A percentile compares a stretch with the other conserved stretches of the same genome.
Conservation (phyloP, 176 grass and related monocot genomes). For the Carex myosuroides region DNA sequence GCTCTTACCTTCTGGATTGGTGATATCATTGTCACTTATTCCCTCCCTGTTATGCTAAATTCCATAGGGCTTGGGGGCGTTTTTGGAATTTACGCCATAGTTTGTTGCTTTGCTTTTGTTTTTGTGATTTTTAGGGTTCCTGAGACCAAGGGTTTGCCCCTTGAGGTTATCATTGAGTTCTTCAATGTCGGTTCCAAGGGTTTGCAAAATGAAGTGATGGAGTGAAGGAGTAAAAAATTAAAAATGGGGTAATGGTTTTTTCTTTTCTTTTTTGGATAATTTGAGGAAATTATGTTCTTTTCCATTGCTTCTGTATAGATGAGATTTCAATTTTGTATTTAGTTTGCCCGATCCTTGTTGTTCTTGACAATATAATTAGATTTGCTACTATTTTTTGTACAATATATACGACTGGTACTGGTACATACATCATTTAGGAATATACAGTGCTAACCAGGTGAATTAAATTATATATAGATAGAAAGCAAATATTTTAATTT, state of each 20-base stretch:
- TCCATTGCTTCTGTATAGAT: slow-evolving; percentile 5
- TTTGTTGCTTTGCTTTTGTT: slow-evolving; percentile 51
- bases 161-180: slow-evolving; percentile 85
- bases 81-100: slow-evolving; percentile 56
- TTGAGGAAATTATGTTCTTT: background rate
- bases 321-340: slow-evolving; percentile 15
- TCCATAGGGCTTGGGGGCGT: slow-evolving; percentile 34
- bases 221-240: background rate
- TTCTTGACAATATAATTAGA: slow-evolving; percentile 17
- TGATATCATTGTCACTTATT: slow-evolving; percentile 77
- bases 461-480: no score
- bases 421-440: no score
- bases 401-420: background rate
- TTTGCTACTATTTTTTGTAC: background rate
- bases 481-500: no score
- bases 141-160: slow-evolving; percentile 77
- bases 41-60: slow-evolving; percentile 62
- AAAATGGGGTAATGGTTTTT: background rate
- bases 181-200: slow-evolving; percentile 56
- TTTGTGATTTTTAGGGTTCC: slow-evolving; percentile 70
- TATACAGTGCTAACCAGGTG: no score
- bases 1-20: slow-evolving; percentile 74
- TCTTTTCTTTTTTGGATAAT: background rate
- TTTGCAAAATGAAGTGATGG: slow-evolving; percentile 10
- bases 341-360: background rate